Percentiles rank a stretch among this genome's conserved stretches.
Conservation (phyloP, 352 stramenopile genomes). For the Phytophthora europaea region DNA sequence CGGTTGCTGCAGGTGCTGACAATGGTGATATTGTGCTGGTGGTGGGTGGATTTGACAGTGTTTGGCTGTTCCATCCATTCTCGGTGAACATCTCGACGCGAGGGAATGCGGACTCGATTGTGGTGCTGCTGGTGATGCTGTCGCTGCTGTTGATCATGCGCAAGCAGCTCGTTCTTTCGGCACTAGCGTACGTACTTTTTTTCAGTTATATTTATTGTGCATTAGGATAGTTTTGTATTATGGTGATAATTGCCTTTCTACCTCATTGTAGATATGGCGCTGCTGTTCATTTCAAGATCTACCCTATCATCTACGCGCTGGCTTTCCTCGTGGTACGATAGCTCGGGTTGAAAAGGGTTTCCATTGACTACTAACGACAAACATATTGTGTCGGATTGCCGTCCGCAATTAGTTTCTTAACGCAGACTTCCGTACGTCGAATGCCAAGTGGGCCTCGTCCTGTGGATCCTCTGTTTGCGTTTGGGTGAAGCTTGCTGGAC, state of each 20-base stretch:
- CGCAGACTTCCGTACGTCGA: slow-evolving; percentile 60
- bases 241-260: neutral
- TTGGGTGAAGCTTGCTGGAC: slow-evolving; percentile 56
- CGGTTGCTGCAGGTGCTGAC: neutral
- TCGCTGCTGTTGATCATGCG: slow-evolving; percentile 89
- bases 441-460: slow-evolving; percentile 55
- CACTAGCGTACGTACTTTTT: slow-evolving; percentile 63
- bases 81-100: slow-evolving; percentile 99
- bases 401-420: slow-evolving; percentile 68
- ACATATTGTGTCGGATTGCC: neutral
- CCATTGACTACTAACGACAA: neutral
- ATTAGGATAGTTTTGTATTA: neutral
- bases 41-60: slow-evolving; percentile 29
- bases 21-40: slow-evolving; percentile 5
- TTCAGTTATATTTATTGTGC: neutral
- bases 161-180: slow-evolving; percentile 78
- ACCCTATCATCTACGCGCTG: slow-evolving; percentile 98
- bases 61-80: slow-evolving; percentile 99
- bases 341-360: neutral
- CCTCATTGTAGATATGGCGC: slow-evolving; percentile 87
- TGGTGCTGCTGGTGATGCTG: slow-evolving; percentile 94
- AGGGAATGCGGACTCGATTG: slow-evolving; percentile 97
- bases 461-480: slow-evolving; percentile 66
- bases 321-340: slow-evolving; percentile 86
- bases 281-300: slow-evolving; percentile 99